Base-by-base conservation (phyloP, 129 eudicot genomes). In the Kitagawia praeruptora region DNA sequence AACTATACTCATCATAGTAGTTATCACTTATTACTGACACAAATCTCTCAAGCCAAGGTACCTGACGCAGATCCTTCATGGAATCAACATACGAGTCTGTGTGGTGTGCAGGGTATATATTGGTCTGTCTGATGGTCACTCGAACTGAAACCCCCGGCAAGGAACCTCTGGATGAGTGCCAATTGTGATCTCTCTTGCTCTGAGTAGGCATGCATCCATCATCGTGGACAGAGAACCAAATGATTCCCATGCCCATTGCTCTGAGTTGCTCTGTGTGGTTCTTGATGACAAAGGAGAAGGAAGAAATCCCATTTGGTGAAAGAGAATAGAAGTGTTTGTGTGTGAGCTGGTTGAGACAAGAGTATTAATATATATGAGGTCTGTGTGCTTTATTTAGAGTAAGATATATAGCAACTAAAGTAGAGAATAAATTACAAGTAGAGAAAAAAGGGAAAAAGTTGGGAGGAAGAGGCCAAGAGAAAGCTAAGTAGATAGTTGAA, bases 1-100 rank as follows among this genome's bases (percentile, higher is more conserved):
- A 25, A 64, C 40, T 4, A 23, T 56, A 38, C 39, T 95, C 91
- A 15, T 95, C 97, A 77, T 90, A 90, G 82, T 92, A 94, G 77
- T 89, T 82, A 80, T 95, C 98, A 38, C 94, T 92, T 45, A 95
- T 95, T 40, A 95, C 96, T 1, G 97, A 95, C 34, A 95, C 96
- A 44, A 95, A 95, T 80, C 98, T 86, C 77, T 95, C 97, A 13
- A 95, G 97, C 97, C 98, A 95, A n/a, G 98, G 98, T 63, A 95
- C 96, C 85, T 95, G 98, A 75, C 86, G 91, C 48, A 95, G 96
- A 81, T 95, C 98, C 81, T 95, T 95, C 94, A 95, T 95, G 77
- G 97, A 78, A 81, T 95, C 98, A 49, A 83, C 88, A 54, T 92
- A 90, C 1, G 96, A 86, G 80, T 95, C 98, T 45, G 88, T 77